phyloP scores from a whole-genome alignment of 2,329 filamentous ascomycete genomes.

The Chrysoporthe puriensis region DNA sequence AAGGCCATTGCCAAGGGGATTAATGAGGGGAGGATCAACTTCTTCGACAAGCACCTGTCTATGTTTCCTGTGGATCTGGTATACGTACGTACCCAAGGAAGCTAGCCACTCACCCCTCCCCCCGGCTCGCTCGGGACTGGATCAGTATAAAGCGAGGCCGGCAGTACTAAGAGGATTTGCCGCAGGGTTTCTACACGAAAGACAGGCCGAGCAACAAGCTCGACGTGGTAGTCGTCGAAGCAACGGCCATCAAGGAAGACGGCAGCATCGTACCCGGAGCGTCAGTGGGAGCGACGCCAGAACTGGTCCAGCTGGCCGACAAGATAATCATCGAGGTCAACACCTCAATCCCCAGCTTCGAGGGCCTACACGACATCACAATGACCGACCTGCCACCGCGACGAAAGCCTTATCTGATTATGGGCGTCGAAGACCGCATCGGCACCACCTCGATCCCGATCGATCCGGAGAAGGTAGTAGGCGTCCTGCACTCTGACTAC shows the following conservation, averaged over 20 bases:
- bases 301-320: conserved; percentile 87
- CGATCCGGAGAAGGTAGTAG: conserved; percentile 81
- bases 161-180: conserved; percentile 23
- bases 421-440: conserved; percentile 83
- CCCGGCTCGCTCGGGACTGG: neutral
- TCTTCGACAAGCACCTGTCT: conserved; percentile 91
- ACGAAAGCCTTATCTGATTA: conserved; percentile 85
- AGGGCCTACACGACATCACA: conserved; percentile 88
- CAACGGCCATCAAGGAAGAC: conserved; percentile 84
- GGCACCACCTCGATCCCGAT: conserved; percentile 81
- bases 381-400: conserved; percentile 82
- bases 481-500: conserved; percentile 83
- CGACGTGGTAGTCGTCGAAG: conserved; percentile 85
- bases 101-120: no score
- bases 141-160: neutral
- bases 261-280: conserved; percentile 88
- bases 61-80: conserved; percentile 90
- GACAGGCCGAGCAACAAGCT: conserved; percentile 74
- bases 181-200: conserved; percentile 78
- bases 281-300: conserved; percentile 81
- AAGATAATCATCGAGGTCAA: conserved; percentile 95
- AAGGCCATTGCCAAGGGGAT: conserved; percentile 90
- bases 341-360: conserved; percentile 80
- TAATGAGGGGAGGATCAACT: conserved; percentile 85
- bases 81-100: conserved; percentile 56